Base-by-base conservation (phyloP, 805 yeast species). In the Suhomyces xylopsoci region DNA sequence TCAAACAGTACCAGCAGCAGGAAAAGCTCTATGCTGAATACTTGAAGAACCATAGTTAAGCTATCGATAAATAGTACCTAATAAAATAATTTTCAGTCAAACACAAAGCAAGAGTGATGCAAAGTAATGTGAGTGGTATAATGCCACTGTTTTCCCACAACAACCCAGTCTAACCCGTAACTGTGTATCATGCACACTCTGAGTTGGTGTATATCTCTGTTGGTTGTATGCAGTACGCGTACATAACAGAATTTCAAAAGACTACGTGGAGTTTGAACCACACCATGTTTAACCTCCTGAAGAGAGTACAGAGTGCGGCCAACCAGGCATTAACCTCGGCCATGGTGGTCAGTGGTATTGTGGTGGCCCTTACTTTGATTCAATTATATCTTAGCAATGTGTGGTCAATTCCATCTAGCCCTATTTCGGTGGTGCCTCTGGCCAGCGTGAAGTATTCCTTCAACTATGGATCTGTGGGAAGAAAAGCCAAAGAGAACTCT, bases 1-100 rank as follows among this genome's bases (percentile, higher is more conserved):
- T 75, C 56, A 94, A 94, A 73, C 86, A 79, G 63, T 84, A 82
- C 69, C 90, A 85, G 51, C 85, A 80, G 47, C 99, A 94, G 68
- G 84, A 84, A 65, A 91, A 91, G 76, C 78, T 92, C 36, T 83
- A 91, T 66, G 84, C 85, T 26, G 90, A 87, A 63, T 90, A 81
- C 56, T 59, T 70, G 53, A 63, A 64, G 41, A 32, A 32, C 17
- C 36, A 32, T 32, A 32, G 36, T 7, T 32, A 32, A 32, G 32
- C 32, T 28, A 4, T 28, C 6, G 12, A 10, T 12, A 28, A 12
- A 28, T 28, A 28, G 32, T 28, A 28, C n/a, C n/a, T 28, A 28
- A 28, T 32, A 32, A 32, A 32, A 6, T 32, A 7, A 32, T 32
- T 32, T 32, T 7, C 36, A 30, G 34, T 14, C n/a, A 30, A 14